phyloP scores from a whole-genome alignment of 2,329 filamentous ascomycete genomes.

The Fonsecaea nubica region DNA sequence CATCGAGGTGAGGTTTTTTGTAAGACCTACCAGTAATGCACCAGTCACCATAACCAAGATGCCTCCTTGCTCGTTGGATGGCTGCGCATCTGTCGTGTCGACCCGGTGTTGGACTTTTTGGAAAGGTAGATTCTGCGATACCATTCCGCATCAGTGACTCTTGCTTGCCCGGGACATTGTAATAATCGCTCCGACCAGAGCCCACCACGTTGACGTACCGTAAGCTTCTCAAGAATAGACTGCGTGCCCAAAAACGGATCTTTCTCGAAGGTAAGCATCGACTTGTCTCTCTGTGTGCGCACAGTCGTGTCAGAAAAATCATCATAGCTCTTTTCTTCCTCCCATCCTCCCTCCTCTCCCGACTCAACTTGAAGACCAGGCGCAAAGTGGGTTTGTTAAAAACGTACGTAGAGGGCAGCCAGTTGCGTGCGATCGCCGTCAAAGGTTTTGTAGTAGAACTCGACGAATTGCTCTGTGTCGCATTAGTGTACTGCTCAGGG shows the following conservation, averaged over 20 bases:
- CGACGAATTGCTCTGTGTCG: slow-evolving; percentile 78
- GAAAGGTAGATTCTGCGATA: slow-evolving; percentile 74
- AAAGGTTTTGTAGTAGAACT: slow-evolving; percentile 91
- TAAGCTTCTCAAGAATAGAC: slow-evolving; percentile 79
- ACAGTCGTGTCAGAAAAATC: slow-evolving; percentile 16
- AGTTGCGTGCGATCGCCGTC: slow-evolving; percentile 73
- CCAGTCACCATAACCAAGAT: slow-evolving; percentile 91
- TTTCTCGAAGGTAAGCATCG: slow-evolving; percentile 93
- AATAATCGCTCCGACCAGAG: background rate
- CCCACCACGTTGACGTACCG: slow-evolving; percentile 60
- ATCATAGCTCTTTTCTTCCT: background rate
- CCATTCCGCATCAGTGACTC: slow-evolving; percentile 9
- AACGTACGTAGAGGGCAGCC: slow-evolving; percentile 77
- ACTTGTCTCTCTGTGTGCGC: slow-evolving; percentile 70
- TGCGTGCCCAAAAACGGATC: slow-evolving; percentile 67
- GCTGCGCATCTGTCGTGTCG: slow-evolving; percentile 82
- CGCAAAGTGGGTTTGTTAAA: background rate
- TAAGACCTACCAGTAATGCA: slow-evolving; percentile 79
- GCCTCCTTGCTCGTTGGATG: slow-evolving; percentile 66
- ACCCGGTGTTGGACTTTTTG: slow-evolving; percentile 79
- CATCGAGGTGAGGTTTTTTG: background rate
- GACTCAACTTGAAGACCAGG: background rate
- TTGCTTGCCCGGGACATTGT: background rate
- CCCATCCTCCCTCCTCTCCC: slow-evolving; percentile 19
- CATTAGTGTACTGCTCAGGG: slow-evolving; percentile 35